Evolutionary conservation across 2,329 filamentous ascomycete genomes (phyloP), one percentile per base, ranked within the genome.

Genomic region (Verticillium alfalfae): DNA sequence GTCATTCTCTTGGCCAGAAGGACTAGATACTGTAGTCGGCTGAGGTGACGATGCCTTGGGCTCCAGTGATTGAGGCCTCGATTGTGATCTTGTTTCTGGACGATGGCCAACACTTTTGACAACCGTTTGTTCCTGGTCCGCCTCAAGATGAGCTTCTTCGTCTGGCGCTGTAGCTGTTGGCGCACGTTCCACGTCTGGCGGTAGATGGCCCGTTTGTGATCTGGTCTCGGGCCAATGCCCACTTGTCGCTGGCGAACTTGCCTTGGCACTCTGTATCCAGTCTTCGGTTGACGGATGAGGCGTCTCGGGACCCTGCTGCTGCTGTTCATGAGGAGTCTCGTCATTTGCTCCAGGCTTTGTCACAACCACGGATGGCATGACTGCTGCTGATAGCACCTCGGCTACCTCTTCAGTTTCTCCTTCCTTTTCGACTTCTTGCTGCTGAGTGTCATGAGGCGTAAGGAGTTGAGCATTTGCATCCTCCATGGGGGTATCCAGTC

Each of bases 371-470:
- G 45, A 52, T 52, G 45, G 45, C 5, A 18, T 9, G n/a, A 9
- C 18, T 52, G 18, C 18, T n/a, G 18, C 5, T 26, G 18, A 52
- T 10, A 10, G 8, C 12, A 18, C 18, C 6, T 22, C 18, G 8
- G 45, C 10, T 10, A 10, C 1, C 13, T 22, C 2, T 52, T 15
- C 18, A 12, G 12, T 10, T 5, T 10, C n/a, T 12, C 22, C 16
- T 26, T 52, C 8, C 18, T 52, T 26, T 26, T n/a, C 13, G 10
- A 9, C 15, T 6, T 58, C 57, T 18, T 58, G 57, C n/a, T 61
- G 34, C 49, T 65, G 64, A 5, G 57, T 64, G 6, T 60, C 61
- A 22, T 56, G 34, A 9, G 61, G 57, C 5, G 63, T 64, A 9
- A 39, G 57, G 1, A 61, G 58, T 39, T 59, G 60, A 12, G 39